Evolutionary conservation across 2,329 filamentous ascomycete genomes (phyloP).

Genomic region (Gnomoniopsis sp.): DNA sequence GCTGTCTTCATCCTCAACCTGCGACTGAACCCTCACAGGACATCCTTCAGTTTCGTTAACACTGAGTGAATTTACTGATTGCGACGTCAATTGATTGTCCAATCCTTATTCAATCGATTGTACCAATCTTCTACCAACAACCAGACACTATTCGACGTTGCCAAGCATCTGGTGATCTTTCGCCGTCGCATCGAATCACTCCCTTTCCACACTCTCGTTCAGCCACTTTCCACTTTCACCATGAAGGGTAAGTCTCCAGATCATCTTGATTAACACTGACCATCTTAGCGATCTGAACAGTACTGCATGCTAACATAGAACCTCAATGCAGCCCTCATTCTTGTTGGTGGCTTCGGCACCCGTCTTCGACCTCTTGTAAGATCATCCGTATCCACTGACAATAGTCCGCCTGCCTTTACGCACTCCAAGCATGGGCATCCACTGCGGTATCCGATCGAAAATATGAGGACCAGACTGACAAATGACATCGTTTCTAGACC

Average conservation of each 20-base stretch:
- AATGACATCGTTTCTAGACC: constrained; percentile 55
- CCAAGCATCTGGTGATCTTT: constrained; percentile 9
- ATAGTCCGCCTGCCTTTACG: too few relatives aligned
- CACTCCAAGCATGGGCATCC: neutral
- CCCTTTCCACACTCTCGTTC: constrained; percentile 10
- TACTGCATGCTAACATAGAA: constrained; percentile 19
- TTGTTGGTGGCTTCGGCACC: constrained; percentile 98
- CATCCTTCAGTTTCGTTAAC: neutral
- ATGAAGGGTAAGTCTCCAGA: constrained; percentile 18
- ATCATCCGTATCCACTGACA: constrained; percentile 21
- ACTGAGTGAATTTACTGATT: neutral
- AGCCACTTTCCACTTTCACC: constrained; percentile 1
- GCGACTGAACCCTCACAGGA: neutral
- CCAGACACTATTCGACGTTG: neutral
- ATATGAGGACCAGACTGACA: constrained; percentile 13
- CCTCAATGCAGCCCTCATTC: constrained; percentile 74
- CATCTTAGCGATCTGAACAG: neutral
- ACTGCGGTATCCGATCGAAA: neutral
- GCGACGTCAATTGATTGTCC: neutral
- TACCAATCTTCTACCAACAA: neutral
- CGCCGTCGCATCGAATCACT: neutral
- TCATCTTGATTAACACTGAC: neutral
- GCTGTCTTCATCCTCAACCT: constrained; percentile 7
- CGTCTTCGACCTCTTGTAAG: constrained; percentile 92
- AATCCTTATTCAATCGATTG: neutral